These are phyloP conservation scores for Penicillium sp. DNA, from an alignment of 2,329 filamentous ascomycete genomes.

Conservation along the genomic window DNA sequence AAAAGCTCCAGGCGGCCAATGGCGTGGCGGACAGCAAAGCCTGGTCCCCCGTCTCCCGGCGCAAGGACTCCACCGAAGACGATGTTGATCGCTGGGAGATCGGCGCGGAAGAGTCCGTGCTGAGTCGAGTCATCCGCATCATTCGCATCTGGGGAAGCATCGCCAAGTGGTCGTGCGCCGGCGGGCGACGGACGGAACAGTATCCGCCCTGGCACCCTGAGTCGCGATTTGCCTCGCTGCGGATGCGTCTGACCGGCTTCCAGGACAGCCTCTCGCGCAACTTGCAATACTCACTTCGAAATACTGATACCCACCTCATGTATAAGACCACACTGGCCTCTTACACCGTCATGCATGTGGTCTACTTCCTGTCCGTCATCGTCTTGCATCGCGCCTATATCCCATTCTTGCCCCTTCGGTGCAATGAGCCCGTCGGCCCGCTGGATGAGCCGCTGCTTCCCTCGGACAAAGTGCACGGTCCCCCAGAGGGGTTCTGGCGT, in stretches of 20 bases:
- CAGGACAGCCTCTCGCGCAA: conserved; percentile 48
- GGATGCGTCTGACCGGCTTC: conserved; percentile 44
- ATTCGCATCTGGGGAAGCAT: conserved; percentile 53
- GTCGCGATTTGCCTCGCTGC: conserved; percentile 45
- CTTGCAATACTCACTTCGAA: conserved; percentile 46
- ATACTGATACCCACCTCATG: conserved; percentile 51
- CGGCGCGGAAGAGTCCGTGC: conserved; percentile 48
- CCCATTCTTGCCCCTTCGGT: conserved; percentile 49
- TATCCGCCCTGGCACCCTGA: conserved; percentile 50
- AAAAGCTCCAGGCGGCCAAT: conserved; percentile 31
- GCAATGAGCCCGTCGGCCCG: conserved; percentile 47
- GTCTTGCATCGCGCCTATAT: conserved; percentile 52
- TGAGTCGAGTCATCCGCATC: conserved; percentile 51
- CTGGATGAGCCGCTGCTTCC: conserved; percentile 46
- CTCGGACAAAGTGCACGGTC: conserved; percentile 35
- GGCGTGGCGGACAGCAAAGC: conserved; percentile 30
- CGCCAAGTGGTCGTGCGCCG: conserved; percentile 50
- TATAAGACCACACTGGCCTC: conserved; percentile 46
- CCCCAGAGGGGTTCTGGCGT: conserved; percentile 49
- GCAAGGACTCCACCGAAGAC: conserved; percentile 36
- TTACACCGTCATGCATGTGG: conserved; percentile 51
- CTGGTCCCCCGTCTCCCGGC: conserved; percentile 36
- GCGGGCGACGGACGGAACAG: conserved; percentile 47
- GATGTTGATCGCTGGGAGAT: conserved; percentile 49
- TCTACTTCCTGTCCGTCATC: conserved; percentile 50